Percentiles rank a stretch among this genome's conserved stretches.
These are phyloP conservation scores for Cryptococcus sp. DNA, from an alignment of 1,284 basidiomycete species.

Conservation along the genomic window DNA sequence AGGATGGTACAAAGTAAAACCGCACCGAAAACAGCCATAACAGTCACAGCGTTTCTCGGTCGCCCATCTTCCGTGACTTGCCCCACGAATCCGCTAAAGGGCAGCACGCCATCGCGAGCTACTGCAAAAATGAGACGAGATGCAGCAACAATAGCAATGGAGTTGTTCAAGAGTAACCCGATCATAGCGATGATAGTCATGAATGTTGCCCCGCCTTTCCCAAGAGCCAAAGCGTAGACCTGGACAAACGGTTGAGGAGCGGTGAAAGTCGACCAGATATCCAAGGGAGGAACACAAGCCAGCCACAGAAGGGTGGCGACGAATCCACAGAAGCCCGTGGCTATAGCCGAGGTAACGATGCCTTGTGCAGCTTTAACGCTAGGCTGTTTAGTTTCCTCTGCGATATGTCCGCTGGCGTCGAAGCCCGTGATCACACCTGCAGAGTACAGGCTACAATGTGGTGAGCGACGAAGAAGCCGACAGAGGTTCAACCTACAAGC, in stretches of 20 bases:
- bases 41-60: slow-evolving; percentile 75
- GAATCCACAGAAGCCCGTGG: slow-evolving; percentile 73
- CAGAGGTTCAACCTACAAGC: slow-evolving; percentile 45
- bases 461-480: neutral
- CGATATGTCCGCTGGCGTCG: slow-evolving; percentile 83
- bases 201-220: slow-evolving; percentile 71
- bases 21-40: slow-evolving; percentile 74
- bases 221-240: slow-evolving; percentile 75
- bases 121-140: slow-evolving; percentile 82
- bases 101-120: slow-evolving; percentile 82
- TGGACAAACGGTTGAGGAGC: slow-evolving; percentile 84
- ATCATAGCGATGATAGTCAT: slow-evolving; percentile 78
- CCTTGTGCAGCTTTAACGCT: slow-evolving; percentile 76
- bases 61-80: slow-evolving; percentile 60
- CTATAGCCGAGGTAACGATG: slow-evolving; percentile 70
- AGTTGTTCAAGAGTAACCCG: slow-evolving; percentile 74
- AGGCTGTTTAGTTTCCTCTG: slow-evolving; percentile 85
- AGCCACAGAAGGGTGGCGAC: slow-evolving; percentile 74
- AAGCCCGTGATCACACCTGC: slow-evolving; percentile 81
- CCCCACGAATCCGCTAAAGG: slow-evolving; percentile 72
- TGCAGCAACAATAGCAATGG: slow-evolving; percentile 76
- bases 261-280: slow-evolving; percentile 67
- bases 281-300: slow-evolving; percentile 77
- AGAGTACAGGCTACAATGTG: slow-evolving; percentile 63
- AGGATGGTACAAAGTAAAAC: slow-evolving; percentile 75